Conservation (phyloP, 805 yeast species). For the Metschnikowia cerradonensis region DNA sequence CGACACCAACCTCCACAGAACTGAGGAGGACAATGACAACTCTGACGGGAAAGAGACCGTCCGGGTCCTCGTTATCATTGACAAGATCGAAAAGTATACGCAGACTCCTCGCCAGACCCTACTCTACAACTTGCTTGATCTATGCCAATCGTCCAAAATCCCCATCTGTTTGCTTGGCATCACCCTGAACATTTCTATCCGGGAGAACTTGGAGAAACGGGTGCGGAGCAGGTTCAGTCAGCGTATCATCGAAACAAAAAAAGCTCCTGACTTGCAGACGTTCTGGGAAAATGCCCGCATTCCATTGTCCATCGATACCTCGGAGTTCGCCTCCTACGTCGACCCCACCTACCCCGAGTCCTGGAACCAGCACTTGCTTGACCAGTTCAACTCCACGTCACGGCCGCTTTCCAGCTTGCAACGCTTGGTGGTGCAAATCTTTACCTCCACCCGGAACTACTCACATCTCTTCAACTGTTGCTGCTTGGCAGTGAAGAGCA, state of each 20-base stretch:
- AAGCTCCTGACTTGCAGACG: conserved; percentile 43
- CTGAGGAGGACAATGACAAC: not conserved
- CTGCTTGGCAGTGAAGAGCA: conserved; percentile 37
- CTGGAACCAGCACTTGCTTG: conserved; percentile 45
- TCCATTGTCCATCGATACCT: conserved; percentile 28
- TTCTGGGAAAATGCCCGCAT: conserved; percentile 48
- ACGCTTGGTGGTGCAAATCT: conserved; percentile 33
- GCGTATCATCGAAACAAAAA: conserved; percentile 58
- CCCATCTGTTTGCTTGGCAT: conserved; percentile 83
- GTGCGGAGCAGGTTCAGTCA: conserved; percentile 89
- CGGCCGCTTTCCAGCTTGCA: conserved; percentile 9
- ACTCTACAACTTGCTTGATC: conserved; percentile 81
- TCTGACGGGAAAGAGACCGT: conserved; percentile 20
- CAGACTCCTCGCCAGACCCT: conserved; percentile 72
- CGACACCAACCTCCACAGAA: conserved; percentile 18
- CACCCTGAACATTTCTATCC: conserved; percentile 67
- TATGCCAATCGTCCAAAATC: conserved; percentile 63
- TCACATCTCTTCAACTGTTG: conserved; percentile 44
- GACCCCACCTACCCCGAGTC: conserved; percentile 21
- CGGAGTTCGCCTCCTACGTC: conserved; percentile 16
- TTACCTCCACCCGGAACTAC: conserved; percentile 55
- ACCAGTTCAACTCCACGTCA: conserved; percentile 8
- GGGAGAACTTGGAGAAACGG: conserved; percentile 85
- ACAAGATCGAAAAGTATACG: conserved; percentile 81
- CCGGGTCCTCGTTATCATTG: conserved; percentile 74